Evolutionary conservation across 805 yeast genomes (phyloP), one percentile per base, ranked within the genome.

Genomic region (Ogataea pignaliae): DNA sequence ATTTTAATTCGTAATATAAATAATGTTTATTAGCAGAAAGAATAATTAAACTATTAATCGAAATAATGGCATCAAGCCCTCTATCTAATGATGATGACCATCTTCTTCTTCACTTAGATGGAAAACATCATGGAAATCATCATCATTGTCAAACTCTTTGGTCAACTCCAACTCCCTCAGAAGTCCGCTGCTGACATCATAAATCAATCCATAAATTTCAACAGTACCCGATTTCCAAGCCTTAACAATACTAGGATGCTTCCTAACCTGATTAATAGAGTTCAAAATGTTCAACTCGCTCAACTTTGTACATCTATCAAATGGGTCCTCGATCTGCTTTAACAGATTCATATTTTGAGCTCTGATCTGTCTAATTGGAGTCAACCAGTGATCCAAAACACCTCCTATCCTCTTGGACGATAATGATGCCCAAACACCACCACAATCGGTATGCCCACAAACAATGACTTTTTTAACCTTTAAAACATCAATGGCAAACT

Each of bases 371-470:
- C 81, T 84, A 70, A 70, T 81, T 55, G 75, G 83, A 54, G 70
- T 74, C 44, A 85, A 71, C 90, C 90, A 85, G 41, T 79, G 80
- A 55, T 83, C 88, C 53, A 90, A 68, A 10, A 77, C 78, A 28
- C 84, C 81, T 30, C 89, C 89, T 30, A 82, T 70, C 53, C 75
- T 75, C 55, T 80, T 77, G 45, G 78, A 71, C 2, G 82, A 73
- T 39, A 90, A 66, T 9, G 89, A 80, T 17, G 95, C 88, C 79
- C 86, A 80, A 40, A 88, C 79, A 29, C 97, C 97, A 40, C 96
- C 97, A 72, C 98, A 90, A 64, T 88, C 95, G 29, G 93, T 85
- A 66, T 90, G 98, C 3, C 97, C 98, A 66, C 96, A 87, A 6
- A 90, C 85, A 43, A 90, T 75, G 41, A 90, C 80, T 59, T 86